Evolutionary conservation across 148 eudicot species (phyloP), one percentile per base, ranked within the genome.

Genomic region (Talinum fruticosum): DNA sequence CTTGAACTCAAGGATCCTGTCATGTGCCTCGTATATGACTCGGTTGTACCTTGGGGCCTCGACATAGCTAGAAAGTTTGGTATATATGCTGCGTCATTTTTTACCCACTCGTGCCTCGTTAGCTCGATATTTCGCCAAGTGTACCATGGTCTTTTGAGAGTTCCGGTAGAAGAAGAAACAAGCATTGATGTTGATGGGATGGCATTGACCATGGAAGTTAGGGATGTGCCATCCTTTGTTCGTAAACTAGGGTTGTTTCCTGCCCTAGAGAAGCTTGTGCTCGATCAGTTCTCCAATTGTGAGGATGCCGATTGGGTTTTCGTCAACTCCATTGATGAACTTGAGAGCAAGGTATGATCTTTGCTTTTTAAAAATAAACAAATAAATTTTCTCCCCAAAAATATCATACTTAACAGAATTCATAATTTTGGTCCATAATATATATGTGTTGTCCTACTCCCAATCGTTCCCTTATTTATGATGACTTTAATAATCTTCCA

Each of bases 91-190:
- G 86, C 74, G 1, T 64, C 83, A 4, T 86, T 86, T 72, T 84
- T 86, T 51, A 88, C 91, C 0, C 87, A 86, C 37, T 29, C 84
- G 1, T 75, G 82, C 30, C 69, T 73, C 4, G 86, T 86, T 28
- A 26, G 12, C 16, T 78, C 74, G 1, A 77, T 88, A 2, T 88
- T 68, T 47, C 76, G 81, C 35, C 79, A 79, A 35, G 1, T 85
- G 36, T 0, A 79, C 1, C 47, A 75, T n/a, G 87, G 85, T 32
- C 0, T 57, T 14, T 67, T 67, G 71, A 67, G 66, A 2, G 66
- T 28, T 61, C n/a, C n/a, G n/a, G n/a, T n/a, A n/a, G n/a, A n/a
- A n/a, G n/a, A n/a, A n/a, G n/a, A n/a, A n/a, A n/a, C n/a, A n/a
- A n/a, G n/a, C n/a, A n/a, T n/a, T n/a, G n/a, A n/a, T n/a, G n/a